phyloP scores from a whole-genome alignment of 345 rosid species.

The Chamaenerion angustifolium region DNA sequence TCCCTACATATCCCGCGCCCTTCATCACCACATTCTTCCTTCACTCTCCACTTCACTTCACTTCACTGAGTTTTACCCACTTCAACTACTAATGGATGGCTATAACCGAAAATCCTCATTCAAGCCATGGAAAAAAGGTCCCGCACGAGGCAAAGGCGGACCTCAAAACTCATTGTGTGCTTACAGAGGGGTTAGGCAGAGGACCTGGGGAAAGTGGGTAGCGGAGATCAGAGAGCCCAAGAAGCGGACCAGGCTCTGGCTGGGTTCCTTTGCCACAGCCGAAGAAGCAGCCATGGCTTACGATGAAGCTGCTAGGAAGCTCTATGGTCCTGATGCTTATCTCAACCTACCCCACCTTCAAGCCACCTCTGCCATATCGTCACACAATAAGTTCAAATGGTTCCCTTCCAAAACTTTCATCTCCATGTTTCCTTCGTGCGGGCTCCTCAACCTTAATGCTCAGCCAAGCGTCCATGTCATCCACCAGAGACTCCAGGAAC shows the following conservation, averaged over 20 bases:
- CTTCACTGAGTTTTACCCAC: neutral
- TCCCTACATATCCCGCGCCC: conserved; percentile 7
- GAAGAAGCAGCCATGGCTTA: conserved; percentile 98
- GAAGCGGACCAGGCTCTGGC: conserved; percentile 78
- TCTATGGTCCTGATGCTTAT: conserved; percentile 74
- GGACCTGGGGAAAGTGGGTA: conserved; percentile 99
- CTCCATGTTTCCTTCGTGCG: conserved; percentile 78
- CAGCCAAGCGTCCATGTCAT: conserved; percentile 80
- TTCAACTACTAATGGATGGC: conserved; percentile 20
- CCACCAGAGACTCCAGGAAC: conserved; percentile 80
- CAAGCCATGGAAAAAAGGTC: conserved; percentile 90
- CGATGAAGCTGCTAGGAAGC: conserved; percentile 62
- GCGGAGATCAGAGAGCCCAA: conserved; percentile 95
- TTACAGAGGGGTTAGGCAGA: conserved; percentile 79
- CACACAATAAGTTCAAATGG: conserved; percentile 50
- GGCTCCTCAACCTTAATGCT: conserved; percentile 68
- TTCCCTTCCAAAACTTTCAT: conserved; percentile 69
- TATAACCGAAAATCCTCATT: conserved; percentile 41
- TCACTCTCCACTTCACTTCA: conserved; percentile 2
- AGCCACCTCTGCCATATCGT: conserved; percentile 10
- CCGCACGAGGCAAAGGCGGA: conserved; percentile 86
- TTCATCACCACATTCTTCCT: conserved; percentile 2
- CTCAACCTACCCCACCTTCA: conserved; percentile 87
- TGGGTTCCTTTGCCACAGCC: conserved; percentile 77
- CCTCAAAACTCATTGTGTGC: conserved; percentile 77